A percentile compares a stretch with the other conserved stretches of the same genome.
Conservation (phyloP, 495 filamentous ascomycete species). For the Aspergillus ostianus region DNA sequence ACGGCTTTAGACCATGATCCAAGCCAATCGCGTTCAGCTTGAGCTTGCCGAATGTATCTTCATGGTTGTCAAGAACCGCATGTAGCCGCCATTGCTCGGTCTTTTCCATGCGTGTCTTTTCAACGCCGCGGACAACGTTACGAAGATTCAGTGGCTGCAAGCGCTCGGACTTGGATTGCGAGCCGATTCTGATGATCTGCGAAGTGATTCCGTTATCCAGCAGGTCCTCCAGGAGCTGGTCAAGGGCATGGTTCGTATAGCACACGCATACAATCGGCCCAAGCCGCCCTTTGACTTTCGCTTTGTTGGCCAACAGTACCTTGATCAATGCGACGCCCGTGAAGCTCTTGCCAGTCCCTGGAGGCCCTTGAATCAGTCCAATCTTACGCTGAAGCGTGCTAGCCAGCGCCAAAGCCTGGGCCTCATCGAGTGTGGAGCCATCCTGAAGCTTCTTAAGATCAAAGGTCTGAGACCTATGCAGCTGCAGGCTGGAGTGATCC, state of each 20-base stretch:
- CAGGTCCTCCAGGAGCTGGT: slow-evolving; percentile 69
- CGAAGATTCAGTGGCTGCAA: slow-evolving; percentile 43
- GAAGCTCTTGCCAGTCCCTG: slow-evolving; percentile 76
- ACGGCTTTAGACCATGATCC: slow-evolving; percentile 11
- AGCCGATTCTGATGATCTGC: slow-evolving; percentile 69
- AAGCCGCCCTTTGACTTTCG: slow-evolving; percentile 31
- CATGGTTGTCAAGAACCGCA: slow-evolving; percentile 12
- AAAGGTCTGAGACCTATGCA: slow-evolving; percentile 34
- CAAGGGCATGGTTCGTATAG: slow-evolving; percentile 74
- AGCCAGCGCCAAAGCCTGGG: slow-evolving; percentile 57
- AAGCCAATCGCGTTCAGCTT: neutral
- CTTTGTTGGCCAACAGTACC: slow-evolving; percentile 59
- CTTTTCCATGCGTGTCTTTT: slow-evolving; percentile 44
- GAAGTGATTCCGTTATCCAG: slow-evolving; percentile 47
- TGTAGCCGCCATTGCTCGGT: slow-evolving; percentile 13
- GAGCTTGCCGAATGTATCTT: slow-evolving; percentile 13
- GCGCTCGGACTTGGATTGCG: slow-evolving; percentile 58
- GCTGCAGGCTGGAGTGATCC: slow-evolving; percentile 28
- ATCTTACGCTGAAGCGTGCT: slow-evolving; percentile 53
- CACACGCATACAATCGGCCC: slow-evolving; percentile 66
- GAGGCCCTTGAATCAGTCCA: slow-evolving; percentile 75
- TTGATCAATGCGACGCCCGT: slow-evolving; percentile 60
- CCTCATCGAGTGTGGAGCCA: slow-evolving; percentile 53
- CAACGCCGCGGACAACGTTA: slow-evolving; percentile 25
- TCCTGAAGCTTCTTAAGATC: slow-evolving; percentile 39